Percentiles rank a stretch among this genome's conserved stretches.
Evolutionary conservation across 2,329 filamentous ascomycete species (phyloP).

Genomic region (Diaporthe destruens): DNA sequence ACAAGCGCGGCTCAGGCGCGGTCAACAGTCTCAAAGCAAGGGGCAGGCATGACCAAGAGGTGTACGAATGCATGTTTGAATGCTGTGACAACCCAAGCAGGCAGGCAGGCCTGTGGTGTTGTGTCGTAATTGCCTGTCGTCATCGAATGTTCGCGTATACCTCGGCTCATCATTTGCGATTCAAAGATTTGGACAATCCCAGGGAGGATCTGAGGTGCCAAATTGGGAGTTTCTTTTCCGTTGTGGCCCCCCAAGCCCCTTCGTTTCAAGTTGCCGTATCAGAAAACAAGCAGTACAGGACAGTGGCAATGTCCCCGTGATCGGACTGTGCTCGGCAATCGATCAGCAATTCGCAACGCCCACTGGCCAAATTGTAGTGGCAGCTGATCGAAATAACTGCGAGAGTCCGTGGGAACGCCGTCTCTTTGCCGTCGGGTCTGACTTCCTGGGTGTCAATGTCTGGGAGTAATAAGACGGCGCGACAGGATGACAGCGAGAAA

Average conservation of each 20-base stretch:
- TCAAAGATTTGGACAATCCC: constrained; percentile 20
- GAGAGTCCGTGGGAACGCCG: constrained; percentile 17
- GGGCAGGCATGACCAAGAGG: constrained; percentile 14
- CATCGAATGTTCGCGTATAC: constrained; percentile 22
- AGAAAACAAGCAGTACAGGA: constrained; percentile 23
- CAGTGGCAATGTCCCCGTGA: constrained; percentile 20
- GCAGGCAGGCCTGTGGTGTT: not conserved
- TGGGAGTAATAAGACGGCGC: constrained; percentile 23
- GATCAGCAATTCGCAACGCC: constrained; percentile 20
- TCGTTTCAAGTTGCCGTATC: constrained; percentile 38
- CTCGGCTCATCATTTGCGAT: constrained; percentile 19
- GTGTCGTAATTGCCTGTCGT: constrained; percentile 19
- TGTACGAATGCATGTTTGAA: not conserved
- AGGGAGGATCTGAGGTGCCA: constrained; percentile 27
- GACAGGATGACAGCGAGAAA: constrained; percentile 13
- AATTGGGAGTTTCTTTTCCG: constrained; percentile 36
- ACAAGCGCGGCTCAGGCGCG: constrained; percentile 25
- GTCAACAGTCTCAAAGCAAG: constrained; percentile 17
- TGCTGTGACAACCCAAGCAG: constrained; percentile 3
- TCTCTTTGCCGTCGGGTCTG: constrained; percentile 24
- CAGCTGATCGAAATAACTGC: constrained; percentile 34
- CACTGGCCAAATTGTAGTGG: constrained; percentile 33
- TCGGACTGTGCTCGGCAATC: constrained; percentile 39
- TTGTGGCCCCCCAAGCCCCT: constrained; percentile 34
- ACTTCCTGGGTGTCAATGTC: not conserved